phyloP scores from a whole-genome alignment of 768 basidiomycete species.

The Tylopilus balloui region DNA sequence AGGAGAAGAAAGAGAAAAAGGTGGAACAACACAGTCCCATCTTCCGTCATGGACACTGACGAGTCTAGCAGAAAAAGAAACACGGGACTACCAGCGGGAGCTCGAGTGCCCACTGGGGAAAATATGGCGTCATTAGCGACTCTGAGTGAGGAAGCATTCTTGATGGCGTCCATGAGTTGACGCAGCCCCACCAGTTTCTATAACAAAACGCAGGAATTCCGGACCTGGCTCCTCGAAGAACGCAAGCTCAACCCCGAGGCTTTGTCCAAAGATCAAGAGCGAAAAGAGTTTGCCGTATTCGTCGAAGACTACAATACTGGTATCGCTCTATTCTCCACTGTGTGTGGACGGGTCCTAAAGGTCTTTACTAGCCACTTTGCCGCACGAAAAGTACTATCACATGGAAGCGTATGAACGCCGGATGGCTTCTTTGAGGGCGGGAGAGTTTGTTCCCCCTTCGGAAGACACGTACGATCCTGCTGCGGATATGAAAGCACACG shows the following conservation, averaged over 20 bases:
- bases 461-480: slow-evolving; percentile 77
- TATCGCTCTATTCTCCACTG: slow-evolving; percentile 24
- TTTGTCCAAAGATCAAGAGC: slow-evolving; percentile 76
- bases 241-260: slow-evolving; percentile 88
- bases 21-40: slow-evolving; percentile 30
- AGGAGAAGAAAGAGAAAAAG: slow-evolving; percentile 70
- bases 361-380: slow-evolving; percentile 65
- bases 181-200: slow-evolving; percentile 53
- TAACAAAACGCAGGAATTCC: slow-evolving; percentile 80
- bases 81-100: slow-evolving; percentile 43
- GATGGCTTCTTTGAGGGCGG: slow-evolving; percentile 81
- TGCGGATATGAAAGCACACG: slow-evolving; percentile 78
- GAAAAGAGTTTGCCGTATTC: slow-evolving; percentile 79
- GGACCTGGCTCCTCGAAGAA: slow-evolving; percentile 91
- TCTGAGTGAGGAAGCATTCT: slow-evolving; percentile 55
- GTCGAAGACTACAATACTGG: slow-evolving; percentile 85
- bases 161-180: slow-evolving; percentile 11
- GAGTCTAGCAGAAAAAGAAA: slow-evolving; percentile 50
- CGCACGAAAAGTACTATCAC: slow-evolving; percentile 94
- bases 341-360: background rate
- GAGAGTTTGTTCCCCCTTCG: slow-evolving; percentile 70
- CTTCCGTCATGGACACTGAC: background rate
- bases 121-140: slow-evolving; percentile 83
- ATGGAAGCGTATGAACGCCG: slow-evolving; percentile 81
- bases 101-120: slow-evolving; percentile 72